These are phyloP conservation scores for Fusarium sp. DNA, from an alignment of 2,329 filamentous ascomycete genomes.

Conservation along the genomic window DNA sequence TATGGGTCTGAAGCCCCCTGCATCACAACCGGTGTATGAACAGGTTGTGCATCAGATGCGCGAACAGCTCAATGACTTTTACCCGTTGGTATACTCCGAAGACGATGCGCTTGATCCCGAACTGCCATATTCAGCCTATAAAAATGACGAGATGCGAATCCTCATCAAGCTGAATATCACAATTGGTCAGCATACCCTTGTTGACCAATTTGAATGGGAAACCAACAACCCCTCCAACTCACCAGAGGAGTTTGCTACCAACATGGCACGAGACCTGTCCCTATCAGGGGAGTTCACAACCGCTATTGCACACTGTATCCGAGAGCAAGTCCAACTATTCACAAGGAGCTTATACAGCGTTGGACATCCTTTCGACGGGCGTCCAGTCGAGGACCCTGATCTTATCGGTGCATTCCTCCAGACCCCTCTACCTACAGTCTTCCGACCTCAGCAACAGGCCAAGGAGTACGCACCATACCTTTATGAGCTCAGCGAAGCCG, in stretches of 20 bases:
- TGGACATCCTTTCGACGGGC: constrained; percentile 93
- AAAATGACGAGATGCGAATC: constrained; percentile 99
- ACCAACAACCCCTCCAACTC: constrained; percentile 96
- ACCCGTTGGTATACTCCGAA: constrained; percentile 89
- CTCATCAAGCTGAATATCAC: constrained; percentile 97
- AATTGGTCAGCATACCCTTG: constrained; percentile 91
- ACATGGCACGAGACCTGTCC: constrained; percentile 90
- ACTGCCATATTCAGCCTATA: constrained; percentile 92
- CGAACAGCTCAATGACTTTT: constrained; percentile 93
- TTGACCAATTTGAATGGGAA: constrained; percentile 99
- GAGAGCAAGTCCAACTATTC: constrained; percentile 95
- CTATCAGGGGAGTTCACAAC: constrained; percentile 96
- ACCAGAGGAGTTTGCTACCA: constrained; percentile 91
- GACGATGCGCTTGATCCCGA: constrained; percentile 92
- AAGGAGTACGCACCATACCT: constrained; percentile 95
- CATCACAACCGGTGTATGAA: constrained; percentile 72
- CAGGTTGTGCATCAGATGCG: constrained; percentile 77
- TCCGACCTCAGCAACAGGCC: constrained; percentile 90
- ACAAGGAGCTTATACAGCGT: constrained; percentile 93
- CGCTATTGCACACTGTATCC: constrained; percentile 96
- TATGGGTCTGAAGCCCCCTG: constrained; percentile 81
- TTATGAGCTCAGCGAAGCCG: constrained; percentile 91
- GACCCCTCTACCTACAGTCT: constrained; percentile 84
- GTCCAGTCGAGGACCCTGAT: constrained; percentile 92
- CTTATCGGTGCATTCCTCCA: constrained; percentile 87